A percentile compares a stretch with the other conserved stretches of the same genome.
phyloP scores from a whole-genome alignment of 139 green algal genomes.

The Zygnema circumcarinatum region DNA sequence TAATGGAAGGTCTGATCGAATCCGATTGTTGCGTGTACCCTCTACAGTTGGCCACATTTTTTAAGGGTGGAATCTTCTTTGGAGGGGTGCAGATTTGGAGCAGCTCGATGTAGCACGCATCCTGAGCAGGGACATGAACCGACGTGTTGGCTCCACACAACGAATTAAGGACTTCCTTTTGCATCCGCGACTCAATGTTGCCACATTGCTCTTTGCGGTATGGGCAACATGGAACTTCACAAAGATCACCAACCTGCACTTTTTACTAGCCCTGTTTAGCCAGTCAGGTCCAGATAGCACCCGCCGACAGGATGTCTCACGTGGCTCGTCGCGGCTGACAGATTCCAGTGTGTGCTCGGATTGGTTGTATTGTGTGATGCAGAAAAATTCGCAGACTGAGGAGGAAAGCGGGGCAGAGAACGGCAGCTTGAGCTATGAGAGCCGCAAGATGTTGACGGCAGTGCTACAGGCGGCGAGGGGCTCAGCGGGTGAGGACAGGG shows the following conservation, averaged over 20 bases:
- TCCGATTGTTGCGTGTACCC: too few species aligned
- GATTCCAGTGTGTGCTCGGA: too few species aligned
- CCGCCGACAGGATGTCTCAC: too few species aligned
- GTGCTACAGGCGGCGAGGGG: slow-evolving; percentile 21
- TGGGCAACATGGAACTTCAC: not conserved
- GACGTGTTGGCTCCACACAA: slow-evolving; percentile 1
- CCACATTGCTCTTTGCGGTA: slow-evolving; percentile 37
- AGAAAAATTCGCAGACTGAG: slow-evolving; percentile 2
- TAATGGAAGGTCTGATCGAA: too few species aligned
- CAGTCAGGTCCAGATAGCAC: too few species aligned
- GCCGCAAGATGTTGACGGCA: slow-evolving; percentile 5
- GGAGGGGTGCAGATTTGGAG: slow-evolving; percentile 17
- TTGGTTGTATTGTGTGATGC: too few species aligned
- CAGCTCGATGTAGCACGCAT: slow-evolving; percentile 31
- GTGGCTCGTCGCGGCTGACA: too few species aligned
- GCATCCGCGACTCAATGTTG: slow-evolving; percentile 41
- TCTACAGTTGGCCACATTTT: too few species aligned
- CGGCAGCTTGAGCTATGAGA: not conserved
- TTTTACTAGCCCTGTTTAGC: too few species aligned
- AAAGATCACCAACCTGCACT: too few species aligned
- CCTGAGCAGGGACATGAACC: slow-evolving; percentile 15
- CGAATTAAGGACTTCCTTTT: slow-evolving; percentile 37
- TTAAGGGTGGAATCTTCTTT: too few species aligned
- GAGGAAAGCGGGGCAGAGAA: not conserved
- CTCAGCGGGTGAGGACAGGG: not conserved